phyloP scores from a whole-genome alignment of 2,329 filamentous ascomycete species.

The Aspergillus ibericus region DNA sequence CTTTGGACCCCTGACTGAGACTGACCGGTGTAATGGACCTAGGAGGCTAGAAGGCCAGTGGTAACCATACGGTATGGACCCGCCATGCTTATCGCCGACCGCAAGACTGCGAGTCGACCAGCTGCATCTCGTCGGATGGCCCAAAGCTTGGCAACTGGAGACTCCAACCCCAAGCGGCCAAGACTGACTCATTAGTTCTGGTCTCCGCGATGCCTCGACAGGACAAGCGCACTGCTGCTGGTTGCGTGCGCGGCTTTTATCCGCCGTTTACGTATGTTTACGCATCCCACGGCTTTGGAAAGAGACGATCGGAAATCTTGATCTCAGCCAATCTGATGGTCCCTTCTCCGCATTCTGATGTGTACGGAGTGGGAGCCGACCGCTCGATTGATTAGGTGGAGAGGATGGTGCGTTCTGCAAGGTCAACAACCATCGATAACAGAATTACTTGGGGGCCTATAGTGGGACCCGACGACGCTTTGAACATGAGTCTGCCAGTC shows the following conservation, averaged over 20 bases:
- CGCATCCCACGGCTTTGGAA: not conserved
- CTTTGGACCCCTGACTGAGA: not conserved
- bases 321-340: not conserved
- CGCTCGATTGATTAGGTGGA: not conserved
- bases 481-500: not conserved
- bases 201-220: not conserved
- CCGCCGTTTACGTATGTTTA: not conserved
- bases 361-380: not conserved
- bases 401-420: conserved; percentile 1
- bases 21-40: not conserved
- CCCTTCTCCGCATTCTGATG: not conserved
- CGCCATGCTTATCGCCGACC: not conserved
- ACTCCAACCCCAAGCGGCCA: not conserved
- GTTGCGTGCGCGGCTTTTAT: conserved; percentile 1
- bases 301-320: not conserved
- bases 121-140: not conserved
- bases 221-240: not conserved
- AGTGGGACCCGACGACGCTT: conserved; percentile 5
- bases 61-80: not conserved
- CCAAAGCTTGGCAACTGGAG: conserved; percentile 7
- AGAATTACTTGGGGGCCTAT: conserved; percentile 3
- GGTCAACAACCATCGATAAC: not conserved
- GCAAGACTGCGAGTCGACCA: not conserved
- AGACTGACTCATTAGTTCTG: not conserved
- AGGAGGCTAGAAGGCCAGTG: not conserved